Base-by-base conservation (phyloP, 441 rosid species). In the Adansonia grandidieri region DNA sequence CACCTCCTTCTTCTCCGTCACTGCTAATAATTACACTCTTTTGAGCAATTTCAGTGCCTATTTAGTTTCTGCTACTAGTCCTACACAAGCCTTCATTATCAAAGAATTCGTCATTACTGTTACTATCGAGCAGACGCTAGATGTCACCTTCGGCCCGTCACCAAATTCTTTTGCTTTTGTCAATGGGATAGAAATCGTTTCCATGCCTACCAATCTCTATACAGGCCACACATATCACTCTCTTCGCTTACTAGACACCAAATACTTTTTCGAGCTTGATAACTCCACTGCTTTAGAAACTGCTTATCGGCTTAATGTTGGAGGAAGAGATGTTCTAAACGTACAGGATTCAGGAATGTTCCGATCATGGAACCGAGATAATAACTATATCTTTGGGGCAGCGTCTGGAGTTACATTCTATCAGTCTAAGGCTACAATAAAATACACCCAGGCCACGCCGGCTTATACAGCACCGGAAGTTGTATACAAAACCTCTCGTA, bases 1-100 rank as follows among this genome's bases (percentile, higher is more conserved):
- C 44, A 63, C 71, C n/a, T 76, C 77, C 40, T 80, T 80, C 79
- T 76, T 76, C 73, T 51, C 82, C 1, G 82, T 71, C 37, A 42
- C 17, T 0, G 77, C 77, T 5, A 76, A 71, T 71, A 40, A 10
- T 9, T 61, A 61, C 22, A 62, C 76, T 13, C 82, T 80, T 22
- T 42, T 76, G 32, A 28, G 45, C 28, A 80, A 80, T 54, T 76
- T 80, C 73, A 76, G 79, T 4, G 77, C 82, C 42, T 28, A 44
- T 45, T 66, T 76, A 6, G 66, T 13, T 76, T 50, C 79, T 7
- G 60, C 77, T 14, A 42, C 5, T 6, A 54, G 2, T 19, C 66
- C 75, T 60, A 47, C 75, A 11, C 14, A 1, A 19, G 10, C 64
- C 42, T 51, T 2, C 17, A 28, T 80, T 20, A 40, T 80, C 48